Evolutionary conservation across 129 eudicot genomes (phyloP), one percentile per base, ranked within the genome.

Genomic region (Lactuca saligna): DNA sequence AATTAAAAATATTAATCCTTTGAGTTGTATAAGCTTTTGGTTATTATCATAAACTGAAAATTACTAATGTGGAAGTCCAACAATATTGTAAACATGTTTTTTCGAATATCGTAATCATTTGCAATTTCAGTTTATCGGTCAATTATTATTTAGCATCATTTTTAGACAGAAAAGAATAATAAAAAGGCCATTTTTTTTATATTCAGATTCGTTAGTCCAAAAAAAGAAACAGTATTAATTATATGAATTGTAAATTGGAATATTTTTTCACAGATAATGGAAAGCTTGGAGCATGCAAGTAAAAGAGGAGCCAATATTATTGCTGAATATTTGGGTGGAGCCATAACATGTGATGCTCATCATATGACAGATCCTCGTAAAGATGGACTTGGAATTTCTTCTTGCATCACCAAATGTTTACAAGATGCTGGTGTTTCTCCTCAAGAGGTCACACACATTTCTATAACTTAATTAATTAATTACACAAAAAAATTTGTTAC

Each of bases 291-390:
- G 74, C 87, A 86, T 69, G 91, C 97, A 55, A 70, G 54, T 70
- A 87, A 83, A 79, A 68, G 95, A 77, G 95, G 86, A 54, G 95
- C 91, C 15, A 79, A 84, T 44, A 84, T 90, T 25, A 59, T 90
- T 14, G 95, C 86, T 0, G 95, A 90, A 73, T 90, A 90, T 78
- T 59, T 90, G 49, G 97, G 97, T 50, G 97, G 95, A 31, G 97
- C 91, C 7, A 73, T 90, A 17, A 90, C 87, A 3, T 90, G 95
- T 37, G 97, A 90, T 72, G 97, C 95, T 57, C 83, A 90, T 82
- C 95, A 87, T 83, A 90, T 87, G 95, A 90, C 89, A 7, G 95
- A 90, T 79, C 95, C 97, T 31, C 85, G 97, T 13, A 57, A 78
- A 54, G 97, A 90, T 59, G 97, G 97, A 3, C 87, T 85, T 63